Evolutionary conservation across 805 yeast species (phyloP).

Genomic region (Yamadazyma endophytica): DNA sequence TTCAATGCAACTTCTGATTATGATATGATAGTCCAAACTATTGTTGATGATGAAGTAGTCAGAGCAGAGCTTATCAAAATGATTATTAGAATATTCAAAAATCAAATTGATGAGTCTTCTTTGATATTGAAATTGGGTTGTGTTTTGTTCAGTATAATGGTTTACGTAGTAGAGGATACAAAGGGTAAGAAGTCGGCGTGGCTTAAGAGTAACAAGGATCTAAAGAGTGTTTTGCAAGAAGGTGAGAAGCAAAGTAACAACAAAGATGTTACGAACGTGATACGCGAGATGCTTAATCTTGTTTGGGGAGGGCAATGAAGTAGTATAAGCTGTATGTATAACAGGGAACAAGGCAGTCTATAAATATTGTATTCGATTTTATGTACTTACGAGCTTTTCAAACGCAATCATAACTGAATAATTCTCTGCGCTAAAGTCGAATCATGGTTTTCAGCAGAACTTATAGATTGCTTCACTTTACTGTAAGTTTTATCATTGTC

Average conservation of each 20-base stretch:
- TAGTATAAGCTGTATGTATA: not conserved
- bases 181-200: not conserved
- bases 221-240: conserved; percentile 4
- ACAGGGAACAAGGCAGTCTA: too few species aligned
- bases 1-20: conserved; percentile 39
- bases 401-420: conserved; percentile 25
- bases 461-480: conserved; percentile 23
- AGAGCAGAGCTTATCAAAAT: conserved; percentile 14
- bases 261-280: conserved; percentile 7
- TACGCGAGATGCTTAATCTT: conserved; percentile 11
- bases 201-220: conserved; percentile 2
- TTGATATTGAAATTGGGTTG: conserved; percentile 25
- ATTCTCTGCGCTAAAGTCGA: conserved; percentile 39
- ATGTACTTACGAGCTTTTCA: too few species aligned
- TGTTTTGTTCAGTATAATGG: conserved; percentile 10
- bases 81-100: conserved; percentile 17
- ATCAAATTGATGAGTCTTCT: conserved; percentile 20
- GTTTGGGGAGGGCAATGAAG: conserved; percentile 1
- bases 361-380: too few species aligned
- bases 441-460: conserved; percentile 22
- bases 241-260: conserved; percentile 2
- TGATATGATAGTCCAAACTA: conserved; percentile 27
- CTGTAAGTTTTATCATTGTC: conserved; percentile 41
- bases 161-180: conserved; percentile 8
- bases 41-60: conserved; percentile 15